phyloP scores from a whole-genome alignment of 2,329 filamentous ascomycete genomes.

The Stagonosporopsis rhizophila region DNA sequence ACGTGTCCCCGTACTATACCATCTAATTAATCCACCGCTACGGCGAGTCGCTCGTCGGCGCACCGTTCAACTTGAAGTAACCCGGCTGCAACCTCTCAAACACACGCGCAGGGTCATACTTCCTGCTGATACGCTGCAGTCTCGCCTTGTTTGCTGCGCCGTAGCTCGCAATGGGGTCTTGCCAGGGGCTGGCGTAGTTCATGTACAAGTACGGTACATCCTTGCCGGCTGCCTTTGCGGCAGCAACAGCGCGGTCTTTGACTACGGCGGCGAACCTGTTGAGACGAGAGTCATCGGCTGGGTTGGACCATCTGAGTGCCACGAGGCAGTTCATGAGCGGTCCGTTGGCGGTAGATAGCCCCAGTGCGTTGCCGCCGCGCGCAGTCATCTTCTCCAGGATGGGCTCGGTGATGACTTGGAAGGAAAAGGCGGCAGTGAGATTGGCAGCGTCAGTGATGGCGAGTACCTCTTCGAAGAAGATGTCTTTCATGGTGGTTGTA shows the following conservation, averaged over 20 bases:
- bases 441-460: slow-evolving; percentile 23
- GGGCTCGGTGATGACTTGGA: slow-evolving; percentile 39
- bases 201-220: slow-evolving; percentile 49
- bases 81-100: slow-evolving; percentile 31
- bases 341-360: slow-evolving; percentile 29
- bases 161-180: slow-evolving; percentile 53
- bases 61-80: slow-evolving; percentile 33
- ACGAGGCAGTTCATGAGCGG: slow-evolving; percentile 31
- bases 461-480: slow-evolving; percentile 33
- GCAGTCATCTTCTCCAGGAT: slow-evolving; percentile 29
- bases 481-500: slow-evolving; percentile 27
- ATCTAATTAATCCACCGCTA: background rate
- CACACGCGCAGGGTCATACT: slow-evolving; percentile 30
- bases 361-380: slow-evolving; percentile 41
- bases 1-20: background rate
- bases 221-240: slow-evolving; percentile 16
- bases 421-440: slow-evolving; percentile 29
- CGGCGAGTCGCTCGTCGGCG: slow-evolving; percentile 16
- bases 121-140: slow-evolving; percentile 24
- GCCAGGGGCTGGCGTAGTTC: slow-evolving; percentile 56
- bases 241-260: slow-evolving; percentile 18
- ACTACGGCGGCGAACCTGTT: slow-evolving; percentile 27
- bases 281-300: slow-evolving; percentile 33
- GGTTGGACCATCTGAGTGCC: slow-evolving; percentile 29
- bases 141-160: slow-evolving; percentile 46